A percentile compares a stretch with the other conserved stretches of the same genome.
Conservation (phyloP, 164 flowering plant genomes). For the Piper longum region DNA sequence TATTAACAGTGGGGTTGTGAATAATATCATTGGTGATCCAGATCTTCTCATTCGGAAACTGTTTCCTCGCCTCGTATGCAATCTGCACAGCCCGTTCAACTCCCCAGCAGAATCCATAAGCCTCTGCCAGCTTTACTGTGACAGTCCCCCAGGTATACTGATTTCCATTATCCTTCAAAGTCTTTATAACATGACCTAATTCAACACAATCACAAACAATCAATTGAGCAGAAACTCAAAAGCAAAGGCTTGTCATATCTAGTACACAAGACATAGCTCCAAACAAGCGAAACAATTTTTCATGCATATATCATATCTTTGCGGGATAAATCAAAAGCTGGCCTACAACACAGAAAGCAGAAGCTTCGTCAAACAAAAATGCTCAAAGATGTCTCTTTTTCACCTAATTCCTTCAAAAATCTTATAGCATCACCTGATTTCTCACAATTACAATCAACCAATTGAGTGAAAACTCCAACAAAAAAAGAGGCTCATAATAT, state of each 20-base stretch:
- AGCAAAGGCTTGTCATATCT: neutral
- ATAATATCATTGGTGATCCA: conserved; percentile 95
- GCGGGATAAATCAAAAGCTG: too few relatives aligned
- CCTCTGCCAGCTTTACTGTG: conserved; percentile 72
- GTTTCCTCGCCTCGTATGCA: conserved; percentile 93
- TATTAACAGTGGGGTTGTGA: conserved; percentile 89
- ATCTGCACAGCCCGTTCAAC: conserved; percentile 98
- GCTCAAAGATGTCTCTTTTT: too few relatives aligned
- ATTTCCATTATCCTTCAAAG: conserved; percentile 66
- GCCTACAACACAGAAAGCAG: too few relatives aligned
- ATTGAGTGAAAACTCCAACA: too few relatives aligned
- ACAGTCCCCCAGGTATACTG: conserved; percentile 89
- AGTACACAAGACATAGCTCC: too few relatives aligned
- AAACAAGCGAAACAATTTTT: too few relatives aligned
- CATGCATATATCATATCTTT: too few relatives aligned
- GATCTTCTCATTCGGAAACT: conserved; percentile 77
- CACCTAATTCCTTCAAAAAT: too few relatives aligned
- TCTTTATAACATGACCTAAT: conserved; percentile 80
- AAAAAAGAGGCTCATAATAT: too few relatives aligned
- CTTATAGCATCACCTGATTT: too few relatives aligned
- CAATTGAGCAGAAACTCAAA: neutral
- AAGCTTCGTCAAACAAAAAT: too few relatives aligned
- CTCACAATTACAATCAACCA: too few relatives aligned
- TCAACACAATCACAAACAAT: neutral
- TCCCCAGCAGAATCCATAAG: conserved; percentile 98